Evolutionary conservation across 169 alveolate genomes (phyloP).

Genomic region (Plasmodium adleri): DNA sequence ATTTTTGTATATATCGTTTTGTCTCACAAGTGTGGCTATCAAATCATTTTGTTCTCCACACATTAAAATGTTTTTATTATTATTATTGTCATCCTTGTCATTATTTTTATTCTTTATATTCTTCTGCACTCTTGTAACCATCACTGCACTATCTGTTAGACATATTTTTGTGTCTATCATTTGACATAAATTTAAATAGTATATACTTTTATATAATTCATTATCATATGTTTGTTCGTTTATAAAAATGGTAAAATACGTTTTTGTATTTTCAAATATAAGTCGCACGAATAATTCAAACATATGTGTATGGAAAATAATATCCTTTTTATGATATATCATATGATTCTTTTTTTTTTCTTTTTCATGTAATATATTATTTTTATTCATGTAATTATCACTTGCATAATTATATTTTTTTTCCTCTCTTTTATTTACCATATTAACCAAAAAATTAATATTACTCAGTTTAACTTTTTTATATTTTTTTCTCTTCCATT

Average conservation of each 20-base stretch:
- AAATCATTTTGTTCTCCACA: not conserved
- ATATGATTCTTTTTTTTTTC: not conserved
- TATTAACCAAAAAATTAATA: not conserved
- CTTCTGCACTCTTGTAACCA: not conserved
- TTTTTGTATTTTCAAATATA: slow-evolving; percentile 60
- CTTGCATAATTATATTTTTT: not conserved
- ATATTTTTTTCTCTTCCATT: not conserved
- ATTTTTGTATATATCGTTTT: slow-evolving; percentile 39
- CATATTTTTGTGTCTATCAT: slow-evolving; percentile 19
- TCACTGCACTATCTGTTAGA: not conserved
- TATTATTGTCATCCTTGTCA: no score
- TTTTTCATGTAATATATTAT: not conserved
- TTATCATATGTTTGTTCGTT: slow-evolving; percentile 19
- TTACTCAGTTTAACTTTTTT: not conserved
- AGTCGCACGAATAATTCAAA: slow-evolving; percentile 63
- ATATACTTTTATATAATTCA: slow-evolving; percentile 56
- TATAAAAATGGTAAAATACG: slow-evolving; percentile 57
- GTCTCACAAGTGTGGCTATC: slow-evolving; percentile 6
- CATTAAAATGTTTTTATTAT: not conserved
- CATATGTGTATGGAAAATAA: slow-evolving; percentile 48
- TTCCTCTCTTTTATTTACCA: not conserved
- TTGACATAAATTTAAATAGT: slow-evolving; percentile 55
- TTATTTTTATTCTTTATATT: not conserved
- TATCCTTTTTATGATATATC: slow-evolving; percentile 24
- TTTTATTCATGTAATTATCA: not conserved